Base-by-base conservation (phyloP, 352 stramenopile species). In the Phytopythium aichiense region DNA sequence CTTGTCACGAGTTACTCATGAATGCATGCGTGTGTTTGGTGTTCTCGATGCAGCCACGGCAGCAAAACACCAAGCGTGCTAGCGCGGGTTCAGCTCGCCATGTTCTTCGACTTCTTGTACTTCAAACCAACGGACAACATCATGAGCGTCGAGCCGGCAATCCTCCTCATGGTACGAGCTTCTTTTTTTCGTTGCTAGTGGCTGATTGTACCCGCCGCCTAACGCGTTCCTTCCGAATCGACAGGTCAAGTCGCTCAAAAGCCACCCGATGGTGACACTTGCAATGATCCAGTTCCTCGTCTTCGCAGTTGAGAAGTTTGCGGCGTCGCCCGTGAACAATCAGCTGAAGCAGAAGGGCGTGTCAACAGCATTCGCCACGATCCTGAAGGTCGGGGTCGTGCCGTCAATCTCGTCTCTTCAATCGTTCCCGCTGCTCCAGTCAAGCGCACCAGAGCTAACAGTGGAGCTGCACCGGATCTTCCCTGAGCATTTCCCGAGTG, bases 31-130 rank as follows among this genome's bases (percentile, higher is more conserved):
- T 38, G 16, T 62, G 9, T 33, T 25, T 20, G 16, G 28, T 20
- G n/a, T 46, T 66, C 1, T 35, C 28, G 16, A 55, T 46, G 7
- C 28, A 80, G 72, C 22, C 72, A 80, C 51, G 66, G 63, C 49
- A 94, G 84, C 69, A 93, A 93, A 61, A 89, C 70, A 43, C 81
- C 80, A 54, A 81, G 67, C 35, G 76, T 87, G 20, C 67, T 92
- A 23, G 81, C 84, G 30, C 81, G 86, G 48, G 84, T 91, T 31
- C 83, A 93, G 57, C 73, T 92, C 48, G 82, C 86, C 16, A 95
- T 95, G 81, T 95, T 93, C 64, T 92, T 95, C 43, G 86, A 95
- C 60, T 95, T 87, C 65, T 64, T 95, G 37, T 92, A 95, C 64
- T 95, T 92, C 62, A 90, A 89, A 56, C 64, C 76, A 9, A 81